Conservation (phyloP, 495 filamentous ascomycete species). For the Barbatosphaeria neglecta region DNA sequence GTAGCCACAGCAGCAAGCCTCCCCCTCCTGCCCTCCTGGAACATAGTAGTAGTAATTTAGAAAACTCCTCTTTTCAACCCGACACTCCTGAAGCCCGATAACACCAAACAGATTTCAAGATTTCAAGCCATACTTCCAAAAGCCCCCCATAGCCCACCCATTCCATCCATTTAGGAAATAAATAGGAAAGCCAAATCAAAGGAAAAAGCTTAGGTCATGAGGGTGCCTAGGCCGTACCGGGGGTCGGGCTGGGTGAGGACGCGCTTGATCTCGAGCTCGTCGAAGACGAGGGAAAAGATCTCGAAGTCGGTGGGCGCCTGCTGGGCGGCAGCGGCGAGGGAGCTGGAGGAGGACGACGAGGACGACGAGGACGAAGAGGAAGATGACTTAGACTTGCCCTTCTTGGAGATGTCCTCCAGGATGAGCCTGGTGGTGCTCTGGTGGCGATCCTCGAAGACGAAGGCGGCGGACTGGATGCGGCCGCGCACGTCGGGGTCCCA, state of each 20-base stretch:
- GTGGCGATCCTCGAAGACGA: constrained; percentile 48
- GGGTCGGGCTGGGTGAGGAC: constrained; percentile 31
- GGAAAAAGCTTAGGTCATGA: constrained; percentile 24
- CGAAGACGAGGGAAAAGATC: constrained; percentile 31
- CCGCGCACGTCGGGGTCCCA: constrained; percentile 55
- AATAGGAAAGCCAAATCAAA: no score
- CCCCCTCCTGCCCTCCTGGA: no score
- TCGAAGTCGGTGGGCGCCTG: constrained; percentile 25
- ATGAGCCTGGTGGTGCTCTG: constrained; percentile 35
- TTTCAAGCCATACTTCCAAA: no score
- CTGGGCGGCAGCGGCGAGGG: not conserved
- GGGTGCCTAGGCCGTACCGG: constrained; percentile 29
- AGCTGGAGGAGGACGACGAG: constrained; percentile 9
- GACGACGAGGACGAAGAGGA: constrained; percentile 10
- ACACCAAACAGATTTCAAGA: no score
- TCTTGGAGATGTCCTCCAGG: constrained; percentile 35
- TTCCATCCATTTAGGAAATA: no score
- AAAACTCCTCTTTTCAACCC: no score
- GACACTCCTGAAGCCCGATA: no score
- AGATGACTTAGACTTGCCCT: constrained; percentile 23
- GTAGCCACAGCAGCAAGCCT: no score
- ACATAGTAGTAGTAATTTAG: no score
- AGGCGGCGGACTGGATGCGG: constrained; percentile 55
- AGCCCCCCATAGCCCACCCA: no score
- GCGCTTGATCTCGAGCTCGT: constrained; percentile 24